phyloP scores from a whole-genome alignment of 352 stramenopile genomes.

The Pythium diclinum region DNA sequence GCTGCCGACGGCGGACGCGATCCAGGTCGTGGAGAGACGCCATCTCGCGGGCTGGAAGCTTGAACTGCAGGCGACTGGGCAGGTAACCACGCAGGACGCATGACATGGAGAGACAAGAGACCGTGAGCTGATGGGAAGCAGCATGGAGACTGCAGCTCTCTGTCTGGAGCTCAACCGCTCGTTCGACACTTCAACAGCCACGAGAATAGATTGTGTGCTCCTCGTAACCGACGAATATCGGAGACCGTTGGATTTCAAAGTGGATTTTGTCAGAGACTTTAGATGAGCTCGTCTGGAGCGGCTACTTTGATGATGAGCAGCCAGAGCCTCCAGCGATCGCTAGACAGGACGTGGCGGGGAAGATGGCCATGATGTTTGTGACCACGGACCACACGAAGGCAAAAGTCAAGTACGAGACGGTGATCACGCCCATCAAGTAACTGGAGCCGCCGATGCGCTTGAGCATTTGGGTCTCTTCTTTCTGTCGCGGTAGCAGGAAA shows the following conservation, averaged over 20 bases:
- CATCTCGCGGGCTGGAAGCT: conserved; percentile 4
- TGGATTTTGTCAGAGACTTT: neutral
- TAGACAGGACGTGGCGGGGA: conserved; percentile 27
- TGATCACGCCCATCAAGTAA: conserved; percentile 18
- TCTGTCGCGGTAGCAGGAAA: conserved; percentile 31
- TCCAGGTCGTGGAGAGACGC: neutral
- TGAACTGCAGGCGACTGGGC: neutral
- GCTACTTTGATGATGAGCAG: conserved; percentile 8
- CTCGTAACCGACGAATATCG: neutral
- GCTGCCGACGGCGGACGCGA: neutral
- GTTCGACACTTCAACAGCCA: neutral
- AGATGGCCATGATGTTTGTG: conserved; percentile 37
- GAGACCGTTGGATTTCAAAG: neutral
- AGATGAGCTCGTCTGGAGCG: neutral
- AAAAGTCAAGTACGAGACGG: conserved; percentile 21
- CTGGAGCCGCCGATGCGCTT: conserved; percentile 27
- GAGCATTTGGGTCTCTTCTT: conserved; percentile 28
- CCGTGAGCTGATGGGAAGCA: neutral
- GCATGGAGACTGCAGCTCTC: neutral
- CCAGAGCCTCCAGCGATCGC: conserved; percentile 29
- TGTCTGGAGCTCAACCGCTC: no score
- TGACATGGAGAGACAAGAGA: neutral
- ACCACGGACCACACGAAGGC: conserved; percentile 24
- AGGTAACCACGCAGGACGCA: conserved; percentile 24
- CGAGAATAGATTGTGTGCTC: neutral